phyloP scores from a whole-genome alignment of 495 filamentous ascomycete species.

The Pseudoneurospora amorphoporcata region DNA sequence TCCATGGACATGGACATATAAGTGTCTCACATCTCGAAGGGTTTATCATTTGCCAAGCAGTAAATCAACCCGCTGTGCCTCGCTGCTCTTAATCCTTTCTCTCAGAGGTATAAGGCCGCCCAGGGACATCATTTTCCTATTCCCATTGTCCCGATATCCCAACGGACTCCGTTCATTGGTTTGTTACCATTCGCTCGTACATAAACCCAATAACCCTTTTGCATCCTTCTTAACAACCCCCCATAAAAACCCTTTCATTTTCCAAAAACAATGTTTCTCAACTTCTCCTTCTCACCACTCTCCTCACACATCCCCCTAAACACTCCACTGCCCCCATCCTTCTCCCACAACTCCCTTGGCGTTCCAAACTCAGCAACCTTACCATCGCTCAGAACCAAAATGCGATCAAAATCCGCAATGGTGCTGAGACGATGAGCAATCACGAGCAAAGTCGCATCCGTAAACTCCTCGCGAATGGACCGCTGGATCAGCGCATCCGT shows the following conservation, averaged over 20 bases:
- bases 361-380: constrained; percentile 61
- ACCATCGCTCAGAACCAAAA: constrained; percentile 73
- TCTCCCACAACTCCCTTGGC: constrained; percentile 56
- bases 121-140: background rate
- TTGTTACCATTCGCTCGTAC: background rate
- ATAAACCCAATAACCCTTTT: background rate
- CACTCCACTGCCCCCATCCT: constrained; percentile 39
- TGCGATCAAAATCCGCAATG: constrained; percentile 76
- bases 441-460: constrained; percentile 66
- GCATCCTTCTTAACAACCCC: background rate
- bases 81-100: background rate
- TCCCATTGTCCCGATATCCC: background rate
- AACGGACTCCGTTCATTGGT: background rate
- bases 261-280: constrained; percentile 45
- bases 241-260: constrained; percentile 5
- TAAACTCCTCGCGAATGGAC: constrained; percentile 71
- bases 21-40: background rate
- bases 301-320: constrained; percentile 67
- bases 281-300: constrained; percentile 56
- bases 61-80: background rate
- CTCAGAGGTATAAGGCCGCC: background rate
- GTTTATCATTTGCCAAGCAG: background rate
- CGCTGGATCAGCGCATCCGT: constrained; percentile 77
- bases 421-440: constrained; percentile 84
- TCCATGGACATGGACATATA: background rate